Conservation (phyloP, 805 yeast genomes). For the Ogataea trehalophila region DNA sequence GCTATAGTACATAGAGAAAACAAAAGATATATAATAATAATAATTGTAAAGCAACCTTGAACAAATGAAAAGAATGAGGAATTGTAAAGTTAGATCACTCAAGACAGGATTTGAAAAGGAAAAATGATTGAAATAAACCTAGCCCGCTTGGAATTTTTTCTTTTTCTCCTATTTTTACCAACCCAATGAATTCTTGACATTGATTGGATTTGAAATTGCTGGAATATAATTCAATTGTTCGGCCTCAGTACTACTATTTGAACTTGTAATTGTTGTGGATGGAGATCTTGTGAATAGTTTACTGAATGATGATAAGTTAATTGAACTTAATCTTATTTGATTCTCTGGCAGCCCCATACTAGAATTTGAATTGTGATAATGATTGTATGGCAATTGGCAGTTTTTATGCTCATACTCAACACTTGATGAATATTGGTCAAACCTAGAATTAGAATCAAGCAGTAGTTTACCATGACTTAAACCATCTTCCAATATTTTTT, state of each 20-base stretch:
- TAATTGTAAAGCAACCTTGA: no score
- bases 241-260: conserved; percentile 8
- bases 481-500: conserved; percentile 7
- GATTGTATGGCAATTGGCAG: not conserved
- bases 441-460: conserved; percentile 5
- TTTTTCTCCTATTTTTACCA: not conserved
- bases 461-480: conserved; percentile 7
- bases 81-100: not conserved
- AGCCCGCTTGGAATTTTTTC: not conserved
- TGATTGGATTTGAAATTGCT: conserved; percentile 63
- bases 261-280: not conserved
- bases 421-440: conserved; percentile 1
- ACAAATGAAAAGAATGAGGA: no score
- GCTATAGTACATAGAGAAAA: no score
- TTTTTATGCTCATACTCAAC: conserved; percentile 1
- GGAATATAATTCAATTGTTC: conserved; percentile 31
- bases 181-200: conserved; percentile 51
- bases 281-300: conserved; percentile 9
- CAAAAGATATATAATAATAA: no score
- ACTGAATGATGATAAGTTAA: conserved; percentile 13
- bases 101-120: not conserved
- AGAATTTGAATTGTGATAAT: not conserved
- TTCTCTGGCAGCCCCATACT: conserved; percentile 1
- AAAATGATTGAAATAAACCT: not conserved
- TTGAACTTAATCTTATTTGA: conserved; percentile 7